Percentiles rank a stretch among this genome's conserved stretches.
Evolutionary conservation across 768 basidiomycete species (phyloP).

Genomic region (Sporobolomyces pararoseus): DNA sequence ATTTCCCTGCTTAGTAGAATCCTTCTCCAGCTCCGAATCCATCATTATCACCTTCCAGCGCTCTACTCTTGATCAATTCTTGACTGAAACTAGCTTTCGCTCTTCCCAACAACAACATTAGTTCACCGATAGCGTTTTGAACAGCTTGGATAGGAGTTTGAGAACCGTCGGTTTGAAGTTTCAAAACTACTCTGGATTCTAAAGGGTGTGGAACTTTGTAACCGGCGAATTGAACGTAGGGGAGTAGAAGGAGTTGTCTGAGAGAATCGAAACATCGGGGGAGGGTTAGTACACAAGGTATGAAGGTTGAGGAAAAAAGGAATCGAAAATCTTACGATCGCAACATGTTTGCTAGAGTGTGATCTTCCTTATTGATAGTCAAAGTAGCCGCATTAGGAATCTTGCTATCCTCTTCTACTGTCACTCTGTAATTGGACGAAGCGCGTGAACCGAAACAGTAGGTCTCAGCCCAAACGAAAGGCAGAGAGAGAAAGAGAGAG

Average conservation of each 20-base stretch:
- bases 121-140: conserved; percentile 73
- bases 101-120: conserved; percentile 62
- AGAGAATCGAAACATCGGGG: no score
- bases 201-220: conserved; percentile 98
- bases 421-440: conserved; percentile 75
- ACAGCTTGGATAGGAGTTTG: conserved; percentile 72
- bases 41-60: conserved; percentile 23
- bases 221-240: conserved; percentile 86
- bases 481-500: conserved; percentile 15
- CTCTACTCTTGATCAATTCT: conserved; percentile 45
- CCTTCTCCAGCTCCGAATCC: conserved; percentile 20
- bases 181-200: conserved; percentile 88
- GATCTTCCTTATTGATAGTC: conserved; percentile 92
- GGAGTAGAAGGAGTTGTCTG: conserved; percentile 88
- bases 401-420: conserved; percentile 90
- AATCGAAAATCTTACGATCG: conserved; percentile 64
- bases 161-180: conserved; percentile 88
- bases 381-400: conserved; percentile 96
- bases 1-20: conserved; percentile 22
- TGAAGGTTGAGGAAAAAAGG: background rate
- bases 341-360: conserved; percentile 94
- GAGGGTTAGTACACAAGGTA: no score
- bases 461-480: conserved; percentile 29
- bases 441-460: background rate
- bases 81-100: conserved; percentile 50